phyloP scores from a whole-genome alignment of 257 asterid genomes.

The Schizonepeta tenuifolia region DNA sequence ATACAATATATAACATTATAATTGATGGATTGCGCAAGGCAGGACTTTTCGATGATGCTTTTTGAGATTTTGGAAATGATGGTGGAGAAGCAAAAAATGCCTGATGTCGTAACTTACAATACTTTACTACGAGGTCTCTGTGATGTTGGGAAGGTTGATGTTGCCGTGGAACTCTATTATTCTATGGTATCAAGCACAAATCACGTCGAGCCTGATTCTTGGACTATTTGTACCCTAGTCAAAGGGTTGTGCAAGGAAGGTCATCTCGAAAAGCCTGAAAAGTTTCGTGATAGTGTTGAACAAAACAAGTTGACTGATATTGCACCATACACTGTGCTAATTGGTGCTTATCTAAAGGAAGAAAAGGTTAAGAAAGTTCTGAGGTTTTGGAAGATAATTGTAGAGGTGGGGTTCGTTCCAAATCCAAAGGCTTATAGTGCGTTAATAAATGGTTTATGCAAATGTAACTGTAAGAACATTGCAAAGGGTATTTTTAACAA shows the following conservation, averaged over 20 bases:
- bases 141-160: slow-evolving; percentile 55
- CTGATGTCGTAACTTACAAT: slow-evolving; percentile 62
- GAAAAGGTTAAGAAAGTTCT: slow-evolving; percentile 54
- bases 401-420: slow-evolving; percentile 48
- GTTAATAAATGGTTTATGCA: slow-evolving; percentile 66
- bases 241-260: slow-evolving; percentile 72
- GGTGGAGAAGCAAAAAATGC: slow-evolving; percentile 54
- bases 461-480: slow-evolving; percentile 46
- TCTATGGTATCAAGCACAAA: slow-evolving; percentile 48
- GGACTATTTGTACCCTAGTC: slow-evolving; percentile 51
- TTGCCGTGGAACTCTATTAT: slow-evolving; percentile 55
- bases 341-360: slow-evolving; percentile 61
- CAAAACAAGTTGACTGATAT: slow-evolving; percentile 39
- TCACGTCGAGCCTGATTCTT: slow-evolving; percentile 52
- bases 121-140: slow-evolving; percentile 57
- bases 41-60: slow-evolving; percentile 54
- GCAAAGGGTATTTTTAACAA: slow-evolving; percentile 70
- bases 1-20: slow-evolving; percentile 51
- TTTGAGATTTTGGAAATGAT: slow-evolving; percentile 52
- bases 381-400: slow-evolving; percentile 55
- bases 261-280: slow-evolving; percentile 50
- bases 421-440: slow-evolving; percentile 49
- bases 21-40: slow-evolving; percentile 66
- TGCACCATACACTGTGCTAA: slow-evolving; percentile 47
- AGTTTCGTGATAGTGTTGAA: slow-evolving; percentile 50